Evolutionary conservation across 768 basidiomycete species (phyloP), one percentile per base, ranked within the genome.

Genomic region (Clitopilus passeckerianus): DNA sequence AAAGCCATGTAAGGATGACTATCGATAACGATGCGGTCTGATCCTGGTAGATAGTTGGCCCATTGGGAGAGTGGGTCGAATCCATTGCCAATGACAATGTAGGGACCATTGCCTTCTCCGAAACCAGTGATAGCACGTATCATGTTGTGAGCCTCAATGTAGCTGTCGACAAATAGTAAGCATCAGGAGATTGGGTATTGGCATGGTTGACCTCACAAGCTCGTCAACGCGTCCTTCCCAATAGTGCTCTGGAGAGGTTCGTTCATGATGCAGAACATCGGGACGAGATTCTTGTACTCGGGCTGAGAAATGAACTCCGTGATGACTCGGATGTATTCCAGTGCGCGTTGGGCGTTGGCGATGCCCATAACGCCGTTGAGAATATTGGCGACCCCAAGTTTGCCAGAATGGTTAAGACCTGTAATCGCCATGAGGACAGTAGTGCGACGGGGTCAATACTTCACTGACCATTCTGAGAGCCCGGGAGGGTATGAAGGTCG

Each of bases 291-390:
- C 30, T 63, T 67, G 59, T 75, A 76, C 59, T 76, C 67, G 16
- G 87, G 83, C 70, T 93, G 90, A 2, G 84, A 82, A 69, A 95
- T 86, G 76, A 95, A 96, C 73, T 91, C 87, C 53, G 84, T 80
- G 63, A 91, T 72, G 34, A 87, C 78, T 23, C 93, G 82, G 61
- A 95, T 85, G 65, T 89, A 87, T 69, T 89, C 82, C 35, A 94
- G 75, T 15, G 88, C 81, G 22, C 93, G 80, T 70, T 94, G 81
- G 9, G 90, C 93, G 67, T 95, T 95, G 50, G 91, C 91, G 53
- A 93, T 65, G 15, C 93, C 93, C 92, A 94, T 94, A 57, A 86
- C 84, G 16, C 87, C 86, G 57, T 77, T 71, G 62, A 89, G 61
- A 61, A 86, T 82, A 66, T 91, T 90, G 67, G 89, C 71, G 22